Percentiles rank a stretch among this genome's conserved stretches.
phyloP scores from a whole-genome alignment of 2,329 filamentous ascomycete species.

The Mycosphaerella sp. region DNA sequence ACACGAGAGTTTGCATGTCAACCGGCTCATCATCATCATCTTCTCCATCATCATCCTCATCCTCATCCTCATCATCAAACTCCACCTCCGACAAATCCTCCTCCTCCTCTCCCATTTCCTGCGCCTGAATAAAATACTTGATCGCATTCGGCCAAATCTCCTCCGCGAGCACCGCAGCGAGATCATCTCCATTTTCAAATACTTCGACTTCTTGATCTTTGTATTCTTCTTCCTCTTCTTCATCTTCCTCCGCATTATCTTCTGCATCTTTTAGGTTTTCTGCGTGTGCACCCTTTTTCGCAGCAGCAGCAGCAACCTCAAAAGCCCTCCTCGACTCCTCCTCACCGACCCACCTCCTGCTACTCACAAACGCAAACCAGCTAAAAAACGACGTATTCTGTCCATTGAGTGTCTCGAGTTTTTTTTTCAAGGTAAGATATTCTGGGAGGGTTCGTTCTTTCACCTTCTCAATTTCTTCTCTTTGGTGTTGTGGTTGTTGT shows the following conservation, averaged over 20 bases:
- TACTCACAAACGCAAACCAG: conserved; percentile 69
- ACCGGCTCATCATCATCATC: conserved; percentile 49
- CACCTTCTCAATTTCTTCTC: no score
- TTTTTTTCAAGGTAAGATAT: conserved; percentile 50
- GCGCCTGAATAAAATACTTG: conserved; percentile 73
- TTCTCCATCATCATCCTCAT: conserved; percentile 45
- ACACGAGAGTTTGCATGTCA: conserved; percentile 45
- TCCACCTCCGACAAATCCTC: conserved; percentile 61
- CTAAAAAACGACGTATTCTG: conserved; percentile 70
- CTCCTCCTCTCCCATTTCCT: conserved; percentile 58
- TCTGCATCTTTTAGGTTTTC: conserved; percentile 34
- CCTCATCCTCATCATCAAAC: conserved; percentile 53
- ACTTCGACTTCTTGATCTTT: conserved; percentile 70
- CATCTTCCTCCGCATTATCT: conserved; percentile 43
- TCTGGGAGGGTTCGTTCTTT: conserved; percentile 45
- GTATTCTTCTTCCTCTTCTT: conserved; percentile 50
- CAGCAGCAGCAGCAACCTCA: conserved; percentile 53
- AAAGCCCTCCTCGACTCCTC: conserved; percentile 62
- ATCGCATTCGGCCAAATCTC: conserved; percentile 85
- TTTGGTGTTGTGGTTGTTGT: no score
- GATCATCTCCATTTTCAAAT: conserved; percentile 78
- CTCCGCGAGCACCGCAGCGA: conserved; percentile 74
- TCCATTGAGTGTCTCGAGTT: conserved; percentile 42
- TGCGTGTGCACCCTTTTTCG: conserved; percentile 36
- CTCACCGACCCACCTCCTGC: conserved; percentile 61